These are phyloP conservation scores for Kwoniella pini DNA, from an alignment of 768 basidiomycete species.

Conservation along the genomic window DNA sequence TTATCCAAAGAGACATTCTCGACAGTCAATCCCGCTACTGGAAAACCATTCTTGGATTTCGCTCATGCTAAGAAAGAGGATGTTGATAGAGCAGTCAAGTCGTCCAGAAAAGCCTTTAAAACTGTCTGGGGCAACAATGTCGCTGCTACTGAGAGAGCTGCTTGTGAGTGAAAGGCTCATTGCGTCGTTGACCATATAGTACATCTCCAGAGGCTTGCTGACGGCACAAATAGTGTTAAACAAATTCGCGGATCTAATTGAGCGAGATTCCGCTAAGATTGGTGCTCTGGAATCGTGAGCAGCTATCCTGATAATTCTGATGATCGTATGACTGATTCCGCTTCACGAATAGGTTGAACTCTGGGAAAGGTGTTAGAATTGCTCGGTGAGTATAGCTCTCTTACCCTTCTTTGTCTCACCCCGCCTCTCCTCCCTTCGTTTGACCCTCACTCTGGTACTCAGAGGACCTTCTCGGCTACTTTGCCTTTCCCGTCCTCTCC, in stretches of 20 bases:
- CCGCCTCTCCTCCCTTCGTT: too few species aligned
- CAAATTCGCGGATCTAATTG: constrained; percentile 68
- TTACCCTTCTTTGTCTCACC: too few species aligned
- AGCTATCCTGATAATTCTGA: neutral
- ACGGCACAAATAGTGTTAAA: constrained; percentile 60
- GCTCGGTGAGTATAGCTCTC: constrained; percentile 29
- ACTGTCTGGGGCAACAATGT: constrained; percentile 56
- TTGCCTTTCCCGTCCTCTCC: too few species aligned
- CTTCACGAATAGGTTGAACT: constrained; percentile 55
- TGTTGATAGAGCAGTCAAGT: constrained; percentile 70
- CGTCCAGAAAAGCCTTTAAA: constrained; percentile 55
- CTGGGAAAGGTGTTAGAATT: constrained; percentile 59
- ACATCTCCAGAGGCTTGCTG: neutral
- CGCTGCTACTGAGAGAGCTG: constrained; percentile 47
- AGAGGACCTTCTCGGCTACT: too few species aligned
- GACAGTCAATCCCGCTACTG: constrained; percentile 62
- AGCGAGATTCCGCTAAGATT: constrained; percentile 64
- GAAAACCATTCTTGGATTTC: constrained; percentile 59
- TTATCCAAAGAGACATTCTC: constrained; percentile 29
- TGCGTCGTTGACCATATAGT: neutral
- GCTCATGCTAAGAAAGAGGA: constrained; percentile 67
- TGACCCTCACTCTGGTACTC: too few species aligned
- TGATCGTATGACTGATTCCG: neutral
- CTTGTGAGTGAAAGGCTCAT: constrained; percentile 15
- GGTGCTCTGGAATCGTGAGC: constrained; percentile 65